These are phyloP conservation scores for Globisporangium camurandrum DNA, from an alignment of 352 stramenopile genomes.

Conservation along the genomic window DNA sequence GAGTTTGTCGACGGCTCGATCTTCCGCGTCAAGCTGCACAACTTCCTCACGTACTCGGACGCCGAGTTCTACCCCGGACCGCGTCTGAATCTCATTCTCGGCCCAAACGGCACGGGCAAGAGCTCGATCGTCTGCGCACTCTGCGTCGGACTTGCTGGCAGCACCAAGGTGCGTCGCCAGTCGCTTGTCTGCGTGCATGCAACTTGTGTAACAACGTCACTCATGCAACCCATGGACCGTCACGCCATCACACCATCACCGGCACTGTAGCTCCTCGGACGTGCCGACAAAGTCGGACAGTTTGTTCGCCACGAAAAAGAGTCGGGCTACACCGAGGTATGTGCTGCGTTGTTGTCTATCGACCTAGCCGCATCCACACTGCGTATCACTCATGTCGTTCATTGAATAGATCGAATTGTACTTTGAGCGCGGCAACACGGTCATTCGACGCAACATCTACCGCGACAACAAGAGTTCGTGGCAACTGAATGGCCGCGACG, in stretches of 20 bases:
- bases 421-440: conserved; percentile 59
- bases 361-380: not conserved
- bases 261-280: conserved; percentile 90
- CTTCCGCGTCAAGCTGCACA: conserved; percentile 87
- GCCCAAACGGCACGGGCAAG: conserved; percentile 95
- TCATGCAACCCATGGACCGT: too few species aligned
- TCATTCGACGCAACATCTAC: conserved; percentile 90
- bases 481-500: conserved; percentile 65
- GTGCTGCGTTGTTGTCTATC: not conserved
- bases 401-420: conserved; percentile 90
- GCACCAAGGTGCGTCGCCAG: conserved; percentile 64
- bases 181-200: too few species aligned
- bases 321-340: conserved; percentile 70
- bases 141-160: conserved; percentile 93
- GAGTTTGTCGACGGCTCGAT: conserved; percentile 86
- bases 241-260: too few species aligned
- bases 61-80: conserved; percentile 87
- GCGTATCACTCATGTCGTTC: not conserved
- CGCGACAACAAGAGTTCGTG: conserved; percentile 82
- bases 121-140: conserved; percentile 96
- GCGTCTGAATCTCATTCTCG: conserved; percentile 97
- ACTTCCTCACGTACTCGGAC: conserved; percentile 93
- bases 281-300: conserved; percentile 90
- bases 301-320: conserved; percentile 87
- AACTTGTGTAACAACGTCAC: too few species aligned